Evolutionary conservation across 2,329 filamentous ascomycete species (phyloP), one percentile per base, ranked within the genome.

Genomic region (Paraphoma sp.): DNA sequence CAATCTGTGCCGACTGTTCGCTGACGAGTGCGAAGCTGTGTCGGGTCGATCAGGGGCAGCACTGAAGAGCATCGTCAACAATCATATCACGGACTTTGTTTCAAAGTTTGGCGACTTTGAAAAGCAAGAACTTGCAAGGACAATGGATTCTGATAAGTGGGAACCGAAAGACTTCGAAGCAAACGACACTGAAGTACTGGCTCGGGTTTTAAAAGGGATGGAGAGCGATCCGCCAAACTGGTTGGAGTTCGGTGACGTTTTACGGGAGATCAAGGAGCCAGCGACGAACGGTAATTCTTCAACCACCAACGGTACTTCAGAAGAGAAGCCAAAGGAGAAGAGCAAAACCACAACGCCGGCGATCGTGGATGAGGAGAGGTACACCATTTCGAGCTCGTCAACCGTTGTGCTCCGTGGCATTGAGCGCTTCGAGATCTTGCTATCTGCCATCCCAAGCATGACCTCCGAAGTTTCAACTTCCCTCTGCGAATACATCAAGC

Each of bases 401-500:
- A 83, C 94, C 31, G 82, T 91, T 1, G 93, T 95, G 62, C 84
- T 99, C 52, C 85, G 87, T 54, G 92, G 91, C 48, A 89, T 97
- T 62, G 89, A 92, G 56, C 86, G 88, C 14, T 96, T 96, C 76
- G 83, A 97, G 62, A 90, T 91, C 59, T 84, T 99, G 4, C 89
- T 94, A 54, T 84, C 91, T 5, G 89, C 89, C 31, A 94, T 98
- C 54, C 94, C 95, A 1, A 94, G 90, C 58, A 93, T 97, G 87
- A 91, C 92, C 1, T 83, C 88, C 2, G 93, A 97, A 56, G 89
- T 97, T 51, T 90, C 92, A 0, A 82, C 86, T 2, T 89, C 88
- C 0, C 84, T 99, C 10, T 82, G 97, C 42, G 89, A 95, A 18
- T 96, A 96, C 71, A 83, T 98, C 12, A 91, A 95, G 63, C 84